Percentiles rank a stretch among this genome's conserved stretches.
phyloP scores from a whole-genome alignment of 805 yeast species.

The Candida insectorum region DNA sequence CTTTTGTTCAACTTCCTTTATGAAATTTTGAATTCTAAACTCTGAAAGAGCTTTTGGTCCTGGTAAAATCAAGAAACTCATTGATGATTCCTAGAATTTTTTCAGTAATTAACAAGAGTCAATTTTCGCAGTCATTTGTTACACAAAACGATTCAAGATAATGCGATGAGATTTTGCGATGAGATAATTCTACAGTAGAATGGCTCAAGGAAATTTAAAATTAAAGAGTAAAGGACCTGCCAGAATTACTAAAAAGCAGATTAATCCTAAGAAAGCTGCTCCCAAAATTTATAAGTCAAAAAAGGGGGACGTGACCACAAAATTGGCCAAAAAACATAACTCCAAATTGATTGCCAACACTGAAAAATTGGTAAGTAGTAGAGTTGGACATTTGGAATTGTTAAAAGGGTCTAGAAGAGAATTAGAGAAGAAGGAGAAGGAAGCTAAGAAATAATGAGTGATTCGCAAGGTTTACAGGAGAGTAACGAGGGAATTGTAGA shows the following conservation, averaged over 20 bases:
- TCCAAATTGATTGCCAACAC: conserved; percentile 59
- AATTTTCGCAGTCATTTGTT: too few relatives aligned
- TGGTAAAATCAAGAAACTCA: conserved; percentile 48
- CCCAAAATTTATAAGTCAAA: conserved; percentile 70
- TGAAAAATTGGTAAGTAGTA: conserved; percentile 79
- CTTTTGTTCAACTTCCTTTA: conserved; percentile 67
- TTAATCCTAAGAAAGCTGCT: conserved; percentile 63
- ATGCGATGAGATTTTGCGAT: neutral
- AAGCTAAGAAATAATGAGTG: conserved; percentile 10
- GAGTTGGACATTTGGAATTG: conserved; percentile 92
- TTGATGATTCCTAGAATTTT: neutral
- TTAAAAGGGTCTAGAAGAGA: conserved; percentile 88
- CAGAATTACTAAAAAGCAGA: conserved; percentile 64
- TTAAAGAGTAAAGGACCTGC: conserved; percentile 47
- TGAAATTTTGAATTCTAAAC: conserved; percentile 75
- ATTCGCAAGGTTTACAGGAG: conserved; percentile 14
- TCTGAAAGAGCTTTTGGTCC: conserved; percentile 90
- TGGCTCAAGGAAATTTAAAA: conserved; percentile 77
- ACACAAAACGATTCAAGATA: too few relatives aligned
- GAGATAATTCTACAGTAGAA: conserved; percentile 16
- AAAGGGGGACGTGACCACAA: conserved; percentile 52
- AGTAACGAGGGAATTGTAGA: too few relatives aligned
- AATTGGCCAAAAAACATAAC: conserved; percentile 55
- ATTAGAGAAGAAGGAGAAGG: conserved; percentile 60
- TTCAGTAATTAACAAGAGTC: neutral